phyloP scores from a whole-genome alignment of 805 yeast genomes.

The Kazachstania viticola region DNA sequence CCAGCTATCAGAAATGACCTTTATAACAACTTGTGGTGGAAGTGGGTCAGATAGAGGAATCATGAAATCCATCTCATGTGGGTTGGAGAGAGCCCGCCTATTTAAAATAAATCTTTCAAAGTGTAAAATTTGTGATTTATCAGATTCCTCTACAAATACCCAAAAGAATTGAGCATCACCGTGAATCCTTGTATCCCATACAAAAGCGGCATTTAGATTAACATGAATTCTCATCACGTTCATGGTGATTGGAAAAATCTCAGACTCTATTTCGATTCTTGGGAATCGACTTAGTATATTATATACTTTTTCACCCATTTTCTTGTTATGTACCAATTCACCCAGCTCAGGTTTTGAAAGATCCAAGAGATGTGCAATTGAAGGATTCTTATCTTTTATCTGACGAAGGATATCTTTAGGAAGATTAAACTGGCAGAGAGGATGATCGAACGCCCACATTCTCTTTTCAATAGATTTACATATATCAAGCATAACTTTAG shows the following conservation, averaged over 20 bases:
- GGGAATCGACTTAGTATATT: conserved; percentile 66
- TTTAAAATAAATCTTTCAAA: conserved; percentile 69
- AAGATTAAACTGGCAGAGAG: conserved; percentile 75
- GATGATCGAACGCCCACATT: conserved; percentile 86
- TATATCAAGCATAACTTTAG: conserved; percentile 61
- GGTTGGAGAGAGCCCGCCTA: conserved; percentile 38
- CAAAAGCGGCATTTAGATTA: conserved; percentile 59
- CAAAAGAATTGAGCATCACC: conserved; percentile 82
- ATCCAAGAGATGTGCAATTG: conserved; percentile 63
- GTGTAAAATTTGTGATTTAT: conserved; percentile 60
- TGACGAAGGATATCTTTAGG: conserved; percentile 54
- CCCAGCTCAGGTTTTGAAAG: conserved; percentile 72
- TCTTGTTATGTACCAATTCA: conserved; percentile 72
- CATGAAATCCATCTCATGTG: conserved; percentile 80
- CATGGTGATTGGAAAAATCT: conserved; percentile 78
- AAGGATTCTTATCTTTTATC: conserved; percentile 50
- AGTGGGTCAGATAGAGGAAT: conserved; percentile 80
- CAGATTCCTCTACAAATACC: conserved; percentile 85
- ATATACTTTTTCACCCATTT: conserved; percentile 56
- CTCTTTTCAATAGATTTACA: conserved; percentile 81
- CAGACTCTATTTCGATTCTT: conserved; percentile 57
- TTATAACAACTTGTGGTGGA: conserved; percentile 79
- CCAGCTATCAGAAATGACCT: conserved; percentile 80
- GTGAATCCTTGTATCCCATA: conserved; percentile 75
- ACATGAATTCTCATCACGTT: conserved; percentile 78